A percentile compares a stretch with the other conserved stretches of the same genome.
Evolutionary conservation across 1,284 basidiomycete species (phyloP).

Genomic region (Pseudozyma sp.): DNA sequence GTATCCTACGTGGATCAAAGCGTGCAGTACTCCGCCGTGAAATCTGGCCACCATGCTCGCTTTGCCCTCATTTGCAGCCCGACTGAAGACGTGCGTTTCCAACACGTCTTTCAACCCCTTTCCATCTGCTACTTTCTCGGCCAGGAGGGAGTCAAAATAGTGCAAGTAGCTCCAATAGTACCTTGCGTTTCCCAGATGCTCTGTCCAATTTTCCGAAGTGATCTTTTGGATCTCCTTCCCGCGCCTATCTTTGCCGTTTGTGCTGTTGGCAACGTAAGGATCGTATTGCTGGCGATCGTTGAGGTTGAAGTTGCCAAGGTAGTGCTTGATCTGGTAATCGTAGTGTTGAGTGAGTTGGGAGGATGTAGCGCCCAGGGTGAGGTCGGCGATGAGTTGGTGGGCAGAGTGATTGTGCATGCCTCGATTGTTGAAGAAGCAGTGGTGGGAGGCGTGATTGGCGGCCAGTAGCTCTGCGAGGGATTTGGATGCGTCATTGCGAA

Average conservation of each 20-base stretch:
- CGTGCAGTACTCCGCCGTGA: slow-evolving; percentile 67
- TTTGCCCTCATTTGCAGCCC: slow-evolving; percentile 21
- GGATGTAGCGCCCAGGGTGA: slow-evolving; percentile 28
- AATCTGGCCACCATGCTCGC: slow-evolving; percentile 38
- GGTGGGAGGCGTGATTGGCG: slow-evolving; percentile 34
- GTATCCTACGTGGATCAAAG: slow-evolving; percentile 67
- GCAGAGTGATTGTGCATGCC: slow-evolving; percentile 53
- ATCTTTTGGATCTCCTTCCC: slow-evolving; percentile 6
- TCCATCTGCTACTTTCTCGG: background rate
- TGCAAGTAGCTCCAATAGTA: slow-evolving; percentile 54
- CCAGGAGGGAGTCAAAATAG: slow-evolving; percentile 39
- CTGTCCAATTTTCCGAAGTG: slow-evolving; percentile 34
- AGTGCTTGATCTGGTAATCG: slow-evolving; percentile 19
- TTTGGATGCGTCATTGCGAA: background rate
- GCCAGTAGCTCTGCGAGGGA: slow-evolving; percentile 14
- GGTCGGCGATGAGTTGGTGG: slow-evolving; percentile 49
- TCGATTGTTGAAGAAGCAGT: slow-evolving; percentile 53
- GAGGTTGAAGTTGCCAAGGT: slow-evolving; percentile 27
- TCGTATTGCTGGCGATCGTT: slow-evolving; percentile 29
- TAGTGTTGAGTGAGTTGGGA: slow-evolving; percentile 14
- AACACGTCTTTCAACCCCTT: slow-evolving; percentile 14
- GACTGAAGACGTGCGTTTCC: slow-evolving; percentile 39
- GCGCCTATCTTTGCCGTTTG: background rate
- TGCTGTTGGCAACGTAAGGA: slow-evolving; percentile 2
- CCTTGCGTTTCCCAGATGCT: slow-evolving; percentile 29